Evolutionary conservation across 805 yeast species (phyloP).

Genomic region (Wickerhamomyces canadensis): DNA sequence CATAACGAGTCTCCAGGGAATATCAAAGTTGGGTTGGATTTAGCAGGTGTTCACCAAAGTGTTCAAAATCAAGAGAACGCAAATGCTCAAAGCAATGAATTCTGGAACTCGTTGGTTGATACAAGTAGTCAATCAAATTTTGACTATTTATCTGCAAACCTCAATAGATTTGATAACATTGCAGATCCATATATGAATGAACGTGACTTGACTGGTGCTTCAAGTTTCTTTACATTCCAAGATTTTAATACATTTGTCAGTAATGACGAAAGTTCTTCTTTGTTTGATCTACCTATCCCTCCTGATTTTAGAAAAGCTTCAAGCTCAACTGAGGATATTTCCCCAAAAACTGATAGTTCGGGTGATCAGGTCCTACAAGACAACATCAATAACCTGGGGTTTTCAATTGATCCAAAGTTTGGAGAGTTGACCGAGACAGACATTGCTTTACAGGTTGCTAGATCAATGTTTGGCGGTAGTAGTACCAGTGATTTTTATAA

Average conservation of each 20-base stretch:
- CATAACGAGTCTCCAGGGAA: slow-evolving; percentile 1
- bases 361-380: background rate
- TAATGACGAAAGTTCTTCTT: background rate
- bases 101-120: slow-evolving; percentile 24
- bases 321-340: slow-evolving; percentile 13
- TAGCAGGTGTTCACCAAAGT: background rate
- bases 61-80: slow-evolving; percentile 1
- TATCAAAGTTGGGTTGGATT: slow-evolving; percentile 2
- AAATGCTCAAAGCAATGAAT: slow-evolving; percentile 2
- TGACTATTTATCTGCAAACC: slow-evolving; percentile 25
- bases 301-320: background rate
- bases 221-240: slow-evolving; percentile 5
- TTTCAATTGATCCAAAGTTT: background rate
- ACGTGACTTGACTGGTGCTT: background rate
- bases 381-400: background rate
- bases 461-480: slow-evolving; percentile 23
- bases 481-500: no score
- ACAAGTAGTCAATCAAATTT: slow-evolving; percentile 20
- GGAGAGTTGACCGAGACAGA: slow-evolving; percentile 14
- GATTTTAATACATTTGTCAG: slow-evolving; percentile 6
- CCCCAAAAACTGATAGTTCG: slow-evolving; percentile 14
- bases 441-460: slow-evolving; percentile 22
- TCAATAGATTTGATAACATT: slow-evolving; percentile 13
- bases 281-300: background rate
- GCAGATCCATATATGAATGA: slow-evolving; percentile 22